Percentiles rank a stretch among this genome's conserved stretches.
phyloP scores from a whole-genome alignment of 495 filamentous ascomycete genomes.

The Penicillium ochrochloron region DNA sequence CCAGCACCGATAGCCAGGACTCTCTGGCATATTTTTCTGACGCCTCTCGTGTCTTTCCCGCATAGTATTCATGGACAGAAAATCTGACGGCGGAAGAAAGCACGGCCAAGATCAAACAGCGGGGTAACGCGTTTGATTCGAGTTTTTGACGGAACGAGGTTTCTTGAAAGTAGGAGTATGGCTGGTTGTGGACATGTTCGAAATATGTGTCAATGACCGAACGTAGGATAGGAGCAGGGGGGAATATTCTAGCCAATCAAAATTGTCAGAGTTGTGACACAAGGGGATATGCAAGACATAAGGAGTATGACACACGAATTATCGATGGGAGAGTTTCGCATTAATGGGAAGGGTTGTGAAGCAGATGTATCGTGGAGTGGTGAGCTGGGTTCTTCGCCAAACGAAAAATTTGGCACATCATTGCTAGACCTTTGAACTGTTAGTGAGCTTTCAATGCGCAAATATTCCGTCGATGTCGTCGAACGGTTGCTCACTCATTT shows the following conservation, averaged over 20 bases:
- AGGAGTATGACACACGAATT: conserved; percentile 14
- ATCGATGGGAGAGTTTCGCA: conserved; percentile 3
- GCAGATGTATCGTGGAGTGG: background rate
- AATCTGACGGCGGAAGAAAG: conserved; percentile 37
- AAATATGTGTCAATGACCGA: conserved; percentile 39
- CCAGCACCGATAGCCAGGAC: conserved; percentile 36
- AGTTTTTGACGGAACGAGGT: conserved; percentile 29
- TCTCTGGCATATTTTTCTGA: conserved; percentile 31
- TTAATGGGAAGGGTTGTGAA: conserved; percentile 1
- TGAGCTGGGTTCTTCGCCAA: background rate
- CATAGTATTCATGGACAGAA: conserved; percentile 29
- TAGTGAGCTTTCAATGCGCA: background rate
- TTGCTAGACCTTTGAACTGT: background rate
- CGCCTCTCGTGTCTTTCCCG: conserved; percentile 20
- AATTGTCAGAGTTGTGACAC: background rate
- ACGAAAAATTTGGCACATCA: background rate
- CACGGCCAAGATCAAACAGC: conserved; percentile 31
- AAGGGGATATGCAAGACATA: background rate
- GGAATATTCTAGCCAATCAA: conserved; percentile 15
- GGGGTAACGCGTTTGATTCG: conserved; percentile 19
- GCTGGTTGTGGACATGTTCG: conserved; percentile 35
- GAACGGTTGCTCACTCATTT: background rate
- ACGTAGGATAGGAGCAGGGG: conserved; percentile 21
- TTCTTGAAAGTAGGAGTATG: conserved; percentile 39
- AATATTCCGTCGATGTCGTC: background rate